Base-by-base conservation (phyloP, 2,329 filamentous ascomycete genomes). In the Chalaropsis ovoidea region DNA sequence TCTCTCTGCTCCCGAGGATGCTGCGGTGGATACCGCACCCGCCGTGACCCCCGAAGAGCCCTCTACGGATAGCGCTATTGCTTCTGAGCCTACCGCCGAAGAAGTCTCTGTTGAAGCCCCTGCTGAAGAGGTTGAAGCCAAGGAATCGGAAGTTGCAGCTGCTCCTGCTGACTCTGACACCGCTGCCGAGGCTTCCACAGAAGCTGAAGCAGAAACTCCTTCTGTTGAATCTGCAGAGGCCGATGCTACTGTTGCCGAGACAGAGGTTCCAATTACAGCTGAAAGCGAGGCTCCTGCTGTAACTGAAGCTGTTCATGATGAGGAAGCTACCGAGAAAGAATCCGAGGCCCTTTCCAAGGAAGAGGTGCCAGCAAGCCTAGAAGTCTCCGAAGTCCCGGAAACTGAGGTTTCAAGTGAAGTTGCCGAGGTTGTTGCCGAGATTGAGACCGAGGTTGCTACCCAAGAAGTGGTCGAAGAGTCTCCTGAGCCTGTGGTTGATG, bases 31-130 rank as follows among this genome's bases (percentile, higher is more conserved):
- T 11, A 42, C 62, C 6, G 24, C 13, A 8, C 5, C 45, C 35
- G 1, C 43, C 49, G 54, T 17, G 61, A 22, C 35, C 45, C 1
- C 31, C 19, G 75, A 73, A 35, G 75, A 75, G 31, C 43, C 42
- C n/a, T 24, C n/a, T 22, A 27, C 17, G 67, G 68, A 70, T 67
- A 67, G 35, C 8, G 35, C 70, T 67, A 70, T 70, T 69, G 68
- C 41, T 35, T 31, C 39, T 49, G 45, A n/a, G 58, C 39, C 10
- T 47, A 41, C 24, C 35, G 56, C 15, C 31, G 47, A 22, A 49
- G 63, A 31, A 41, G 62, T 31, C 15, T 47, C 63, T 13, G 41
- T 60, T 17, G 42, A 63, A 15, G 61, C 15, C 17, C 24, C 24
- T 35, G 15, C 56, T 43, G 61, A 62, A 45, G 63, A 13, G 8